These are phyloP conservation scores for Vararia minispora DNA, from an alignment of 768 basidiomycete genomes.

Conservation along the genomic window DNA sequence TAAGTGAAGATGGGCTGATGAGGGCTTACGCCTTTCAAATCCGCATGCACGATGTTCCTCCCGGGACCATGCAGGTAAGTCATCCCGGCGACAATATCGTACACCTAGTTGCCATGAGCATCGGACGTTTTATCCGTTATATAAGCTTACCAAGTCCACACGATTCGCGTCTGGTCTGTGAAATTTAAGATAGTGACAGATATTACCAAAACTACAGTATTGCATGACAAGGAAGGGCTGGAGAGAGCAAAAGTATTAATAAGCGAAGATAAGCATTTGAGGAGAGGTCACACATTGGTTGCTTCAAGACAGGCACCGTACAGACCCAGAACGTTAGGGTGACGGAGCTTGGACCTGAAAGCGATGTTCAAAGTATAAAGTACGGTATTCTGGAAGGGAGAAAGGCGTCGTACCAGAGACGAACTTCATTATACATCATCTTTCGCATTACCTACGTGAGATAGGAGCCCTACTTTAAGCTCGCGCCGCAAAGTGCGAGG, in stretches of 20 bases:
- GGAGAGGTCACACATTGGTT: conserved; percentile 5
- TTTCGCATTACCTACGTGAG: too few species aligned
- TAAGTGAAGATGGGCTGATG: neutral
- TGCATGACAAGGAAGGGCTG: conserved; percentile 14
- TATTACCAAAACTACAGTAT: conserved; percentile 9
- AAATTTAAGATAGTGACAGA: conserved; percentile 7
- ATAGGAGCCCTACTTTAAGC: too few species aligned
- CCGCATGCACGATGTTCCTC: conserved; percentile 4
- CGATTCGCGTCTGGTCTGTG: neutral
- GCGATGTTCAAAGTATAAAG: too few species aligned
- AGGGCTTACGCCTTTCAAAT: conserved; percentile 5
- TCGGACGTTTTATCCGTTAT: too few species aligned
- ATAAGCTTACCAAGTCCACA: neutral
- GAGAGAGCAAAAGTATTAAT: neutral
- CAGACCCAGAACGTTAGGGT: conserved; percentile 11
- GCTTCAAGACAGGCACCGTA: conserved; percentile 13
- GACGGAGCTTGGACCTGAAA: conserved; percentile 4
- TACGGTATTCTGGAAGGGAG: too few species aligned
- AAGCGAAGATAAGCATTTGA: too few species aligned
- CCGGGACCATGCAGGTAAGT: conserved; percentile 3
- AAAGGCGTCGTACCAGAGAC: too few species aligned
- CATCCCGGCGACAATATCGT: conserved; percentile 2
- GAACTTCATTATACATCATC: neutral
- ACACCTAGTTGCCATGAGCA: too few species aligned
- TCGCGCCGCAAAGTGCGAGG: too few species aligned